These are phyloP conservation scores for Cladophialophora exuberans DNA, from an alignment of 2,329 filamentous ascomycete genomes.

Conservation along the genomic window DNA sequence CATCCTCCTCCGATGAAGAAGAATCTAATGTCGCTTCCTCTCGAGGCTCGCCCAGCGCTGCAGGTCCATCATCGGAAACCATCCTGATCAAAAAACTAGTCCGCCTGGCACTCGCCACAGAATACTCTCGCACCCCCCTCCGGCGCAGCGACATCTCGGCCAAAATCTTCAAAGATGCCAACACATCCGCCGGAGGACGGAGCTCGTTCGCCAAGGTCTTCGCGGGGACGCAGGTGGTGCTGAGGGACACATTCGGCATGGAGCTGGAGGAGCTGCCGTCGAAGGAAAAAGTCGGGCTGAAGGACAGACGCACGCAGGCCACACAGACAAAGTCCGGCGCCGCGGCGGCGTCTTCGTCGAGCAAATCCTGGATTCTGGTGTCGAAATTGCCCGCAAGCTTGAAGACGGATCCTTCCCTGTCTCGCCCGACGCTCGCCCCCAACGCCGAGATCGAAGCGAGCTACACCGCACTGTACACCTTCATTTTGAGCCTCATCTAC, in stretches of 20 bases:
- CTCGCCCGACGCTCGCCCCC: constrained; percentile 69
- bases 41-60: constrained; percentile 12
- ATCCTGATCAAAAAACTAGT: constrained; percentile 64
- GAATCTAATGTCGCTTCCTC: constrained; percentile 10
- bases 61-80: constrained; percentile 33
- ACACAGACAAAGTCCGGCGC: constrained; percentile 51
- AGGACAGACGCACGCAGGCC: constrained; percentile 29
- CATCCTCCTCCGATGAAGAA: constrained; percentile 9
- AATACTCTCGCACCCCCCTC: constrained; percentile 62
- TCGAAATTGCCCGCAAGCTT: constrained; percentile 72
- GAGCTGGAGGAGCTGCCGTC: constrained; percentile 80
- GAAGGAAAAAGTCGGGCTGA: constrained; percentile 78
- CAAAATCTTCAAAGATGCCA: constrained; percentile 68
- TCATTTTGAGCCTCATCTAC: constrained; percentile 75
- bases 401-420: constrained; percentile 63
- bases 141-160: constrained; percentile 61
- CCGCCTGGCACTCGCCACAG: constrained; percentile 63
- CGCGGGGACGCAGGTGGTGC: constrained; percentile 70
- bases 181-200: constrained; percentile 37
- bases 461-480: constrained; percentile 79
- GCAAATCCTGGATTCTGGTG: constrained; percentile 74
- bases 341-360: constrained; percentile 54
- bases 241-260: constrained; percentile 84
- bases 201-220: constrained; percentile 79
- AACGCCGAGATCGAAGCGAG: constrained; percentile 71